Conservation (phyloP, 345 rosid genomes). For the Schrenkiella parvula region DNA sequence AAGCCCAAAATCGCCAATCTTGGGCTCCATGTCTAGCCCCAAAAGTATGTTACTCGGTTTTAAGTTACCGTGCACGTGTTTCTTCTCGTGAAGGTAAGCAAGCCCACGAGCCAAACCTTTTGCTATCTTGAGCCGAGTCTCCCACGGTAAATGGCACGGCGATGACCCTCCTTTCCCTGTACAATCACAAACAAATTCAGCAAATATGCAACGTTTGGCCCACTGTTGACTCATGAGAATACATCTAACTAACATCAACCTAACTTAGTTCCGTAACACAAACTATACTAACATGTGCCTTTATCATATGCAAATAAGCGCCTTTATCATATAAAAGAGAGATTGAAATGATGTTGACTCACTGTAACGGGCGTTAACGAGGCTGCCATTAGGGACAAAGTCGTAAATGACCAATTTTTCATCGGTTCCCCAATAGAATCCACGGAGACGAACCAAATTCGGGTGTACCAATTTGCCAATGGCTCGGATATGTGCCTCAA, state of each 20-base stretch:
- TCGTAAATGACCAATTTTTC: constrained; percentile 79
- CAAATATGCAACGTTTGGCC: constrained; percentile 6
- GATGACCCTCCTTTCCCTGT: constrained; percentile 85
- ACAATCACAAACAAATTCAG: neutral
- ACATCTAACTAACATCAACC: constrained; percentile 3
- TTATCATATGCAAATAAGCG: neutral
- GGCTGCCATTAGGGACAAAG: constrained; percentile 79
- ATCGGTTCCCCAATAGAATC: constrained; percentile 75
- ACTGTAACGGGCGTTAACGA: constrained; percentile 87
- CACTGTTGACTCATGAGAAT: constrained; percentile 34
- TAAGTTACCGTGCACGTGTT: constrained; percentile 81
- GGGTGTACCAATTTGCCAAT: constrained; percentile 83
- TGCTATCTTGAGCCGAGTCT: constrained; percentile 73
- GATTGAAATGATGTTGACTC: constrained; percentile 33
- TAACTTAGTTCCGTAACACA: constrained; percentile 35
- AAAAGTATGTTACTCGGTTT: constrained; percentile 83
- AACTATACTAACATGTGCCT: constrained; percentile 23
- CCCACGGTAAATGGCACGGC: constrained; percentile 82
- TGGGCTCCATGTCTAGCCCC: constrained; percentile 69
- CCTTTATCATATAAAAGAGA: neutral
- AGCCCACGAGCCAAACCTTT: constrained; percentile 87
- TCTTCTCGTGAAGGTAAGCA: constrained; percentile 77
- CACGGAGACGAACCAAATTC: constrained; percentile 80
- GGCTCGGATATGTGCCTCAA: constrained; percentile 73
- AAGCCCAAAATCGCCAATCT: constrained; percentile 83